Evolutionary conservation across 768 basidiomycete genomes (phyloP).

Genomic region (Naganishia randhawae): DNA sequence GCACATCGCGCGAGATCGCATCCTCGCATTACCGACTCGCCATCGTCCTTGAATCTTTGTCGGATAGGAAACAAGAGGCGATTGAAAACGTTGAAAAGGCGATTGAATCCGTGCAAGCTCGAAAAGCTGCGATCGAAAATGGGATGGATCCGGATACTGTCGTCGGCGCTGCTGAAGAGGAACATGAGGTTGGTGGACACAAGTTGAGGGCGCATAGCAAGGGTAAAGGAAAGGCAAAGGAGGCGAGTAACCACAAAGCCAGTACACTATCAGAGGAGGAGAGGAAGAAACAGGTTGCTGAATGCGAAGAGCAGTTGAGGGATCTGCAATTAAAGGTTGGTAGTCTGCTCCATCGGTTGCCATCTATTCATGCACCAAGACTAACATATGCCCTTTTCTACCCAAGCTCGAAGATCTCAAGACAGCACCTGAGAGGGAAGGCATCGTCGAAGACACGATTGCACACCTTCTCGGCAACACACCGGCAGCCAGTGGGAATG

Average conservation of each 20-base stretch:
- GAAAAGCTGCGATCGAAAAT: constrained; percentile 56
- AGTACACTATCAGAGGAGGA: constrained; percentile 68
- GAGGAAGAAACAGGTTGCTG: constrained; percentile 73
- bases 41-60: constrained; percentile 85
- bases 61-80: constrained; percentile 75
- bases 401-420: constrained; percentile 92
- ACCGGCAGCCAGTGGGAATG: constrained; percentile 30
- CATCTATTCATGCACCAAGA: neutral
- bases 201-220: constrained; percentile 60
- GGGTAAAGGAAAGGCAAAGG: constrained; percentile 58
- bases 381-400: neutral
- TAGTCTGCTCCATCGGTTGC: neutral
- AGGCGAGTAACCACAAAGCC: constrained; percentile 49
- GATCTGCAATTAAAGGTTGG: constrained; percentile 79
- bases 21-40: constrained; percentile 92
- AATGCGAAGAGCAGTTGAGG: constrained; percentile 67
- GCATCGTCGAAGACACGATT: constrained; percentile 45
- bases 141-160: constrained; percentile 52
- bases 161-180: constrained; percentile 11
- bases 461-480: constrained; percentile 42
- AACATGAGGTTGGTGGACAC: constrained; percentile 12
- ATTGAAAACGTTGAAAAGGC: constrained; percentile 77
- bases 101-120: constrained; percentile 68
- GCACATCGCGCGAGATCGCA: constrained; percentile 87
- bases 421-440: constrained; percentile 59